phyloP scores from a whole-genome alignment of 306 rosid genomes.

The Mimosa bimucronata region DNA sequence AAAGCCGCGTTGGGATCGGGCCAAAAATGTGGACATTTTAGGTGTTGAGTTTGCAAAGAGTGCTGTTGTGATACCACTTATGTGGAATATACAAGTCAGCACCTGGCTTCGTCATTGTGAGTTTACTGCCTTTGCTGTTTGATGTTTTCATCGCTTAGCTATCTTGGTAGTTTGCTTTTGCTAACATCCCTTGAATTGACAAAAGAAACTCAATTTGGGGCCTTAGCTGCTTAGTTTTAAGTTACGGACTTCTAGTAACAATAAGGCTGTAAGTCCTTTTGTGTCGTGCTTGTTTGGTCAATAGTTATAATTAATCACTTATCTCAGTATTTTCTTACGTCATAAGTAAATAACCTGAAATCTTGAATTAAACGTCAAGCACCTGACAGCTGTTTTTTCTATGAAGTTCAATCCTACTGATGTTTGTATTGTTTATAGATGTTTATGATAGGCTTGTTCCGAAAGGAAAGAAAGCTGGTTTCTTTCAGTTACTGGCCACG shows the following conservation, averaged over 20 bases:
- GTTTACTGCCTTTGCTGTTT: constrained; percentile 42
- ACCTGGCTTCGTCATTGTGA: constrained; percentile 99
- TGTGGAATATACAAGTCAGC: constrained; percentile 99
- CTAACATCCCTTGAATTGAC: neutral
- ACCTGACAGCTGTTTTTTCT: neutral
- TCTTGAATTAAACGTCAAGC: constrained; percentile 22
- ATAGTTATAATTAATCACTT: neutral
- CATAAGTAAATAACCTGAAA: neutral
- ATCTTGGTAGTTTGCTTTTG: neutral
- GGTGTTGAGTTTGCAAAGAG: constrained; percentile 94
- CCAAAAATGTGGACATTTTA: constrained; percentile 82
- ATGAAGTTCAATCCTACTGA: constrained; percentile 34
- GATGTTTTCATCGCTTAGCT: constrained; percentile 32
- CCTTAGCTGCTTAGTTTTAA: constrained; percentile 27
- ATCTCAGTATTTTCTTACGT: neutral
- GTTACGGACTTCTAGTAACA: neutral
- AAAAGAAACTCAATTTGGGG: constrained; percentile 3
- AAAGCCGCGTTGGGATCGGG: constrained; percentile 89
- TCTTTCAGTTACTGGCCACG: constrained; percentile 94
- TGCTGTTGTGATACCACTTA: constrained; percentile 81
- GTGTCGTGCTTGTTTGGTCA: constrained; percentile 6
- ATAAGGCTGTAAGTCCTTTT: neutral
- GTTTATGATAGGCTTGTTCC: constrained; percentile 90
- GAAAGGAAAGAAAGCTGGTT: constrained; percentile 83
- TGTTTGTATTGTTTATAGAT: constrained; percentile 55